Conservation (phyloP, 805 yeast species). For the Candida maesae region DNA sequence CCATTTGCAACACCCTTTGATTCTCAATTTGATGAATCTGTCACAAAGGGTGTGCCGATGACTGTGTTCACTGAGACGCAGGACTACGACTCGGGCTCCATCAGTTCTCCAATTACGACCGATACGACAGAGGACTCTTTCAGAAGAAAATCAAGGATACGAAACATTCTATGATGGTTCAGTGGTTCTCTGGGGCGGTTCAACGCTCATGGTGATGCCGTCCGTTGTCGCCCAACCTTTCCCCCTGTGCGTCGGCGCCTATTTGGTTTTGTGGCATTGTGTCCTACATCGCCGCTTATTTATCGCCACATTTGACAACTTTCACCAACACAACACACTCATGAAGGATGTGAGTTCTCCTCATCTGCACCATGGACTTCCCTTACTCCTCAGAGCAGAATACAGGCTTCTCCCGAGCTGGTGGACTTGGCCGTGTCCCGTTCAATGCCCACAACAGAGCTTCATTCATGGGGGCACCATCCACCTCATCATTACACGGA, state of each 20-base stretch:
- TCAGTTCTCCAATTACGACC: not conserved
- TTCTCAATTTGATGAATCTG: not conserved
- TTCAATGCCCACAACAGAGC: not conserved
- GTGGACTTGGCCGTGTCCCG: not conserved
- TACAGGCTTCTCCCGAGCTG: not conserved
- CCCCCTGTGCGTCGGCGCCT: too few relatives aligned
- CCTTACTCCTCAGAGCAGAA: not conserved
- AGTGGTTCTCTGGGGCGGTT: too few relatives aligned
- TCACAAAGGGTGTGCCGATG: not conserved
- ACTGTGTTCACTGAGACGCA: not conserved
- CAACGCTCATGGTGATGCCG: too few relatives aligned
- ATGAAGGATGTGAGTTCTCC: too few relatives aligned
- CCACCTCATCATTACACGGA: not conserved
- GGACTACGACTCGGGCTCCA: conserved; percentile 1
- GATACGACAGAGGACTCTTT: not conserved
- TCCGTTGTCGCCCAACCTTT: too few relatives aligned
- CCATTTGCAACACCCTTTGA: not conserved
- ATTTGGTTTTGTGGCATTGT: too few relatives aligned
- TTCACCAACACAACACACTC: too few relatives aligned
- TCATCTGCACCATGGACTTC: not conserved
- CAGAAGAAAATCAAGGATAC: conserved; percentile 1
- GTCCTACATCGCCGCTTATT: too few relatives aligned
- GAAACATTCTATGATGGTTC: conserved; percentile 5
- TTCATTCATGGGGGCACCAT: conserved; percentile 3
- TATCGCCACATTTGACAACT: too few relatives aligned